Percentiles rank a stretch among this genome's conserved stretches.
Evolutionary conservation across 1,139 yeast genomes (phyloP).

Genomic region (Nakaseomyces uthaithaninus): DNA sequence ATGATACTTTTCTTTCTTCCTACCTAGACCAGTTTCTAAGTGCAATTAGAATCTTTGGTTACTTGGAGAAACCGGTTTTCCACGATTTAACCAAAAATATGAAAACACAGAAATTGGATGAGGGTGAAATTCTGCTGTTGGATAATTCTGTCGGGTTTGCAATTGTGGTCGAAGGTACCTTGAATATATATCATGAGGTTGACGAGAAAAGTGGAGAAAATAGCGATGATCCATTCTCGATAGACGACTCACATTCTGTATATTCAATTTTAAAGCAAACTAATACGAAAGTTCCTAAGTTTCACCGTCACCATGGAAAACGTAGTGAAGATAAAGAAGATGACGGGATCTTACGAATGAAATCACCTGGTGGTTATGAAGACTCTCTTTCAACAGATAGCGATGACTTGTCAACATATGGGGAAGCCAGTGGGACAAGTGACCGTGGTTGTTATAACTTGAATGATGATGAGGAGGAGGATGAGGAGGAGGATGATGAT

Average conservation of each 20-base stretch:
- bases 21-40: slow-evolving; percentile 83
- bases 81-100: slow-evolving; percentile 87
- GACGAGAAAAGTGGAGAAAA: slow-evolving; percentile 16
- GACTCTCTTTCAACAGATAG: background rate
- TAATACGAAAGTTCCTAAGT: background rate
- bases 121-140: slow-evolving; percentile 66
- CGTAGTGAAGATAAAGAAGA: slow-evolving; percentile 5
- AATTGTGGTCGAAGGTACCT: slow-evolving; percentile 87
- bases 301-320: background rate
- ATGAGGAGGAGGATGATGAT: slow-evolving; percentile 12
- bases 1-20: slow-evolving; percentile 29
- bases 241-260: slow-evolving; percentile 5
- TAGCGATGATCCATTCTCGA: background rate
- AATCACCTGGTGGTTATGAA: background rate
- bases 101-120: slow-evolving; percentile 77
- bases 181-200: slow-evolving; percentile 66
- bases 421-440: slow-evolving; percentile 10
- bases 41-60: slow-evolving; percentile 91
- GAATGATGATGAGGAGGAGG: slow-evolving; percentile 12
- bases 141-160: slow-evolving; percentile 78
- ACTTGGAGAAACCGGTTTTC: slow-evolving; percentile 80
- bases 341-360: slow-evolving; percentile 4
- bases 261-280: slow-evolving; percentile 4
- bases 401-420: slow-evolving; percentile 2
- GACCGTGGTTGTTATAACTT: background rate